These are phyloP conservation scores for Hypericum perforatum DNA, from an alignment of 345 rosid species.

Conservation along the genomic window DNA sequence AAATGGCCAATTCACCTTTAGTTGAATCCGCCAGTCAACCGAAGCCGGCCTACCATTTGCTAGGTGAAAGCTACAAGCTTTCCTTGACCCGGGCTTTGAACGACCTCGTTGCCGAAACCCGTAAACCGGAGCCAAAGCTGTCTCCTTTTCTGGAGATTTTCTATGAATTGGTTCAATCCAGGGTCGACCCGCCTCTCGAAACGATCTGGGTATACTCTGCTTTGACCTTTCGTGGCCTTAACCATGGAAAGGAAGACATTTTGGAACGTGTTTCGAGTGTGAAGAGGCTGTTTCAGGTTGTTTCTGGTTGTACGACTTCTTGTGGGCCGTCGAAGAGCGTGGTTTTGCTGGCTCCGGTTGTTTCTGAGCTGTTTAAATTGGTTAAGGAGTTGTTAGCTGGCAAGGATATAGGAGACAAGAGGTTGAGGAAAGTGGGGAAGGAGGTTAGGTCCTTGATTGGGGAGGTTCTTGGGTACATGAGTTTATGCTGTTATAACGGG, in stretches of 20 bases:
- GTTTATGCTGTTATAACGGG: slow-evolving; percentile 23
- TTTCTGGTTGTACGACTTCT: slow-evolving; percentile 33
- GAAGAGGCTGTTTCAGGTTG: slow-evolving; percentile 32
- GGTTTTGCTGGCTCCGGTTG: slow-evolving; percentile 45
- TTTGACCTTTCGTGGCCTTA: slow-evolving; percentile 22
- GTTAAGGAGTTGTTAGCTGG: slow-evolving; percentile 18
- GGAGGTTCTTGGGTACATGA: slow-evolving; percentile 32
- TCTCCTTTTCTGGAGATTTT: slow-evolving; percentile 23
- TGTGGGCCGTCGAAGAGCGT: slow-evolving; percentile 29
- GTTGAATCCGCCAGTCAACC: slow-evolving; percentile 1
- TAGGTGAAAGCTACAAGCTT: slow-evolving; percentile 23
- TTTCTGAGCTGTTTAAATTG: slow-evolving; percentile 24
- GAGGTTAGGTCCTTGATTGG: slow-evolving; percentile 33
- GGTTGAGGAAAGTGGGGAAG: slow-evolving; percentile 24
- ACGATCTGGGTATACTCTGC: slow-evolving; percentile 49
- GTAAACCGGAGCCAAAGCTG: slow-evolving; percentile 19
- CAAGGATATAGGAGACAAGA: slow-evolving; percentile 22
- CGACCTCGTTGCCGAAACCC: slow-evolving; percentile 27
- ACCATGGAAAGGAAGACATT: slow-evolving; percentile 15
- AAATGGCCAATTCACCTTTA: background rate
- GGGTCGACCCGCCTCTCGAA: slow-evolving; percentile 41
- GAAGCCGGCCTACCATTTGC: slow-evolving; percentile 1
- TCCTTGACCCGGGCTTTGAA: slow-evolving; percentile 23
- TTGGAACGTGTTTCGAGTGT: slow-evolving; percentile 17
- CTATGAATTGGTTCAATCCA: slow-evolving; percentile 35